These are phyloP conservation scores for Fusarium circinatum DNA, from an alignment of 2,329 filamentous ascomycete genomes.

Conservation along the genomic window DNA sequence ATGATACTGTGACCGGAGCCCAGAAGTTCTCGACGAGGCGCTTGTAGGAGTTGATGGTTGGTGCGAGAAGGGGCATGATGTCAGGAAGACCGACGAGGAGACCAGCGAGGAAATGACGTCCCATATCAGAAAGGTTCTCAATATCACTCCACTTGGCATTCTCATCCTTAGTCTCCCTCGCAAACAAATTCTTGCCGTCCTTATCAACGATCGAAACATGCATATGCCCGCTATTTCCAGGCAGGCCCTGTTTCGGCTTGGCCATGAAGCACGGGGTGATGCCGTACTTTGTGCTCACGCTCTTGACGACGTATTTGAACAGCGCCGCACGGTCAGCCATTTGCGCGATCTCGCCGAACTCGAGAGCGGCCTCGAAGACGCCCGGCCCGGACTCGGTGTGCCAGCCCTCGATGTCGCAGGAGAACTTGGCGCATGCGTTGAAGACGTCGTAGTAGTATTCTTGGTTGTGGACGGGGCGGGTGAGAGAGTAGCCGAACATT, in stretches of 20 bases:
- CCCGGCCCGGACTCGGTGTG: constrained; percentile 94
- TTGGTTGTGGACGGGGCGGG: constrained; percentile 86
- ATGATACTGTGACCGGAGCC: constrained; percentile 97
- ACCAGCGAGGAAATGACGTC: constrained; percentile 92
- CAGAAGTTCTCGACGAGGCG: constrained; percentile 98
- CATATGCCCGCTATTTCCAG: constrained; percentile 96
- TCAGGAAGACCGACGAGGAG: constrained; percentile 89
- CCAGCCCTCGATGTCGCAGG: constrained; percentile 90
- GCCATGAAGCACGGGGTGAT: constrained; percentile 99
- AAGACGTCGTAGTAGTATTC: constrained; percentile 93
- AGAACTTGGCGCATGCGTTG: constrained; percentile 80
- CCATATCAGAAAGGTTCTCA: constrained; percentile 83
- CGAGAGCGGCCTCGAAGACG: constrained; percentile 93
- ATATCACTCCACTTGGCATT: constrained; percentile 80
- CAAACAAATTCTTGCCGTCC: constrained; percentile 85
- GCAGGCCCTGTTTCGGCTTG: constrained; percentile 89
- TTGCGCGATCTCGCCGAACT: constrained; percentile 85
- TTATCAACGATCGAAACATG: constrained; percentile 88
- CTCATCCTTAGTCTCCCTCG: constrained; percentile 75
- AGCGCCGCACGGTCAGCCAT: constrained; percentile 94
- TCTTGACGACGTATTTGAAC: constrained; percentile 96
- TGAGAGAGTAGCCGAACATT: constrained; percentile 96
- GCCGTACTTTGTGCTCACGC: constrained; percentile 83
- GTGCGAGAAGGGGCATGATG: constrained; percentile 94
- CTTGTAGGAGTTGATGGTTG: constrained; percentile 98